Evolutionary conservation across 352 stramenopile species (phyloP).

Genomic region (Phytophthora pistaciae): DNA sequence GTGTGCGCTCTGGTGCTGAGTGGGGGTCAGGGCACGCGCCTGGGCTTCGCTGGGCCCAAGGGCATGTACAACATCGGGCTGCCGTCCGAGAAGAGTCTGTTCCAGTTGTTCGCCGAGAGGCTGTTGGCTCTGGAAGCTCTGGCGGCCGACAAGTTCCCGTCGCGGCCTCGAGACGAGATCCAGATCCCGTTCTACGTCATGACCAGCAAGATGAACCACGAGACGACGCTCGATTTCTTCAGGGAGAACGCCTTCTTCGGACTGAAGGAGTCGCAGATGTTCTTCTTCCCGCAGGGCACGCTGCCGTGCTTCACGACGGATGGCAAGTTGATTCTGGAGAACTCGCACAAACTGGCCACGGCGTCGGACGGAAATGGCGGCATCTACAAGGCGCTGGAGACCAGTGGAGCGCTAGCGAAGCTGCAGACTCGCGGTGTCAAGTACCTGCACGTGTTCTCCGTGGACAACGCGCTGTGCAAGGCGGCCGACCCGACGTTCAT

Average conservation of each 20-base stretch:
- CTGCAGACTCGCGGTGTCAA: constrained; percentile 92
- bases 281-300: constrained; percentile 97
- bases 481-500: constrained; percentile 96
- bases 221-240: constrained; percentile 93
- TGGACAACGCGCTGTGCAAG: constrained; percentile 98
- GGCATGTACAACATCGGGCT: constrained; percentile 95
- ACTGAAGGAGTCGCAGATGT: constrained; percentile 86
- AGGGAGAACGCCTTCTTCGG: constrained; percentile 92
- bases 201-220: constrained; percentile 97
- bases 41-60: constrained; percentile 97
- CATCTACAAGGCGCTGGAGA: constrained; percentile 93
- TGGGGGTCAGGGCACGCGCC: constrained; percentile 96
- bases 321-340: constrained; percentile 97
- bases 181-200: constrained; percentile 96
- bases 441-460: constrained; percentile 97
- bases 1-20: constrained; percentile 95
- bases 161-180: constrained; percentile 8
- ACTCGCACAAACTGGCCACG: constrained; percentile 77
- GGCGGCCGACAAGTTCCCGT: constrained; percentile 31
- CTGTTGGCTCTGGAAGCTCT: constrained; percentile 79
- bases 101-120: constrained; percentile 95
- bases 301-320: constrained; percentile 95
- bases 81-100: constrained; percentile 93
- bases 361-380: constrained; percentile 98
- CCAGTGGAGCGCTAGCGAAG: constrained; percentile 85